phyloP scores from a whole-genome alignment of 2,329 filamentous ascomycete genomes.

The Colletotrichum kahawae region DNA sequence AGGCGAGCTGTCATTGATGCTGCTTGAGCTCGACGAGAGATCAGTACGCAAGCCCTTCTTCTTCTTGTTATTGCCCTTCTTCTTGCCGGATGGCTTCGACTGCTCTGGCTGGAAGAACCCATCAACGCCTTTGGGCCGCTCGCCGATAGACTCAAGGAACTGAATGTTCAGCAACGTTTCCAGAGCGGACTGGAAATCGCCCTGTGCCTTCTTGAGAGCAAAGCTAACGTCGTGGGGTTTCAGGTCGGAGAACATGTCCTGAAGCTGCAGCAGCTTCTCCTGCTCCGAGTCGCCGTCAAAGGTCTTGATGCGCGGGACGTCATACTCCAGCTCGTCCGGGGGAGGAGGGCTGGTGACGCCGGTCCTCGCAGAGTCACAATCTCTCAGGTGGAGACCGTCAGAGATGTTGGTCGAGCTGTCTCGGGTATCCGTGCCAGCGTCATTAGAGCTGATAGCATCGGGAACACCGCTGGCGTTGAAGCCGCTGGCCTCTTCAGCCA shows the following conservation, averaged over 20 bases:
- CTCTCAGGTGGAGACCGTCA: slow-evolving; percentile 28
- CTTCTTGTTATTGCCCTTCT: slow-evolving; percentile 42
- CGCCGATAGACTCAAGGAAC: slow-evolving; percentile 72
- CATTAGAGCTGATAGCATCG: slow-evolving; percentile 36
- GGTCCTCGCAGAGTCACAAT: slow-evolving; percentile 35
- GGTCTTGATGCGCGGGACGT: slow-evolving; percentile 22
- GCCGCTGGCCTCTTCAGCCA: slow-evolving; percentile 71
- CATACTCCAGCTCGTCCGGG: slow-evolving; percentile 4
- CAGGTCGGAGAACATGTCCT: slow-evolving; percentile 74
- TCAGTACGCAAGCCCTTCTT: neutral
- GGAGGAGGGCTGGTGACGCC: slow-evolving; percentile 22
- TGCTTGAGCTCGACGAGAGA: slow-evolving; percentile 19
- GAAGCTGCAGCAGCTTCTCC: slow-evolving; percentile 68
- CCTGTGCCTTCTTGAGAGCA: slow-evolving; percentile 69
- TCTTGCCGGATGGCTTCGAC: slow-evolving; percentile 35
- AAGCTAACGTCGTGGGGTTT: slow-evolving; percentile 69
- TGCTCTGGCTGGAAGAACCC: slow-evolving; percentile 71
- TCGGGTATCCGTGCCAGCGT: slow-evolving; percentile 27
- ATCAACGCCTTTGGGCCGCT: slow-evolving; percentile 77
- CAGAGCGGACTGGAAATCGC: slow-evolving; percentile 72
- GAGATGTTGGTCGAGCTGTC: slow-evolving; percentile 27
- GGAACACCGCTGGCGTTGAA: slow-evolving; percentile 81
- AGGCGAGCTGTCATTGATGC: slow-evolving; percentile 1
- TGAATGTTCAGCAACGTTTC: slow-evolving; percentile 82
- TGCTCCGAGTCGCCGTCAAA: slow-evolving; percentile 53